phyloP scores from a whole-genome alignment of 108 stramenopile species.

The Cyclostephanos tholiformis region DNA sequence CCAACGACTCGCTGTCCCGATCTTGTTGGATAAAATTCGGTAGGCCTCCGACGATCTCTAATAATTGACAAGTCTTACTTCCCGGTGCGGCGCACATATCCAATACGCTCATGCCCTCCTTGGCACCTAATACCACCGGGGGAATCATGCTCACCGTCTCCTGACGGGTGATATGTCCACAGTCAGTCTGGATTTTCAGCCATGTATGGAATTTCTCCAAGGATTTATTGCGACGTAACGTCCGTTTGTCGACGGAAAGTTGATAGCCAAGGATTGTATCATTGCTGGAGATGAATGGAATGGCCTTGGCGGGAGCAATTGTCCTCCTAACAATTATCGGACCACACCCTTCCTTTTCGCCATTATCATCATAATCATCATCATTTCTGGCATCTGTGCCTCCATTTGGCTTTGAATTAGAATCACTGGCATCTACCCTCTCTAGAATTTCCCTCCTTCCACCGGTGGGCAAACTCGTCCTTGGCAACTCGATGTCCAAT shows the following conservation, averaged over 20 bases:
- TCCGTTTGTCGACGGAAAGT: slow-evolving; percentile 71
- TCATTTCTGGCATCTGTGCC: not conserved
- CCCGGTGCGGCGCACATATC: slow-evolving; percentile 99
- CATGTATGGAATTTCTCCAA: slow-evolving; percentile 68
- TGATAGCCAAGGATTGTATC: slow-evolving; percentile 58
- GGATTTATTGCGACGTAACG: slow-evolving; percentile 68
- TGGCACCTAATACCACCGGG: slow-evolving; percentile 89
- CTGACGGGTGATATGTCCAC: slow-evolving; percentile 93
- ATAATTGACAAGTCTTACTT: slow-evolving; percentile 95
- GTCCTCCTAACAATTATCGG: slow-evolving; percentile 41
- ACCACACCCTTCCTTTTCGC: slow-evolving; percentile 2
- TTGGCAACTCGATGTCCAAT: slow-evolving; percentile 60
- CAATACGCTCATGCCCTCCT: slow-evolving; percentile 81
- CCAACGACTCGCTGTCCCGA: slow-evolving; percentile 29
- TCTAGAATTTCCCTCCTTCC: slow-evolving; percentile 43
- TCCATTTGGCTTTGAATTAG: slow-evolving; percentile 2
- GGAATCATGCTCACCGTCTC: slow-evolving; percentile 99
- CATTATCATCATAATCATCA: slow-evolving; percentile 5
- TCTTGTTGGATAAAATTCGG: not conserved
- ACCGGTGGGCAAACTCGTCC: slow-evolving; percentile 44
- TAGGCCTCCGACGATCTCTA: slow-evolving; percentile 79
- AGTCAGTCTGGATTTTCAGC: slow-evolving; percentile 82
- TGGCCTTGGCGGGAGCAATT: slow-evolving; percentile 71
- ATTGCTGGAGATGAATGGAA: slow-evolving; percentile 63
- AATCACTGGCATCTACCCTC: slow-evolving; percentile 8